Percentiles rank a stretch among this genome's conserved stretches.
These are phyloP conservation scores for Melastoma malabathricum DNA, from an alignment of 345 rosid genomes.

Conservation along the genomic window DNA sequence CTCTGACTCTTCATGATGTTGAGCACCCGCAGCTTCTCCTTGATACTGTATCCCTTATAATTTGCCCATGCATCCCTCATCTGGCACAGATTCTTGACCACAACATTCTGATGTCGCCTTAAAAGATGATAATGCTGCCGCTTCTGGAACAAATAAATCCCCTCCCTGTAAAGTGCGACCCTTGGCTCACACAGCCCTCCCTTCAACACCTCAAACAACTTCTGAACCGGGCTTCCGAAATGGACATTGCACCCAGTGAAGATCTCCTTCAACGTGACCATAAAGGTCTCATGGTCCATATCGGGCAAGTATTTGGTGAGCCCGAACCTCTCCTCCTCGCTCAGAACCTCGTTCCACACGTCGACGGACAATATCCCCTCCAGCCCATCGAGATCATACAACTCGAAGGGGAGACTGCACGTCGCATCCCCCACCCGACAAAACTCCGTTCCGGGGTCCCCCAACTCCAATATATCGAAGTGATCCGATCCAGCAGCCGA, in stretches of 20 bases:
- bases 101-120: constrained; percentile 70
- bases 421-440: constrained; percentile 71
- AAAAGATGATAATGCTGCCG: constrained; percentile 66
- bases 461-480: constrained; percentile 82
- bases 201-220: constrained; percentile 71
- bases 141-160: constrained; percentile 48
- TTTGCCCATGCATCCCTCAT: constrained; percentile 77
- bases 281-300: constrained; percentile 58
- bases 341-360: constrained; percentile 83
- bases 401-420: constrained; percentile 75
- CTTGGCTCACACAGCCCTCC: constrained; percentile 96
- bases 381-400: constrained; percentile 67
- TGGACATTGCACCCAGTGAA: constrained; percentile 64
- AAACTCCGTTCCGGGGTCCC: constrained; percentile 81
- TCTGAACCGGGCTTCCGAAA: constrained; percentile 75
- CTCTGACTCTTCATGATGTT: constrained; percentile 74
- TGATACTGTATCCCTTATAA: constrained; percentile 68
- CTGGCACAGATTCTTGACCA: constrained; percentile 70
- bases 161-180: constrained; percentile 84
- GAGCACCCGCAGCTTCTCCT: constrained; percentile 82
- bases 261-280: constrained; percentile 62
- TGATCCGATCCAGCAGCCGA: constrained; percentile 98
- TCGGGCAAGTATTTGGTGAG: constrained; percentile 72
- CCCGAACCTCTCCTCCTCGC: constrained; percentile 68
- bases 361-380: constrained; percentile 76